Evolutionary conservation across 257 asterid species (phyloP).

Genomic region (Scutellaria galericulata): DNA sequence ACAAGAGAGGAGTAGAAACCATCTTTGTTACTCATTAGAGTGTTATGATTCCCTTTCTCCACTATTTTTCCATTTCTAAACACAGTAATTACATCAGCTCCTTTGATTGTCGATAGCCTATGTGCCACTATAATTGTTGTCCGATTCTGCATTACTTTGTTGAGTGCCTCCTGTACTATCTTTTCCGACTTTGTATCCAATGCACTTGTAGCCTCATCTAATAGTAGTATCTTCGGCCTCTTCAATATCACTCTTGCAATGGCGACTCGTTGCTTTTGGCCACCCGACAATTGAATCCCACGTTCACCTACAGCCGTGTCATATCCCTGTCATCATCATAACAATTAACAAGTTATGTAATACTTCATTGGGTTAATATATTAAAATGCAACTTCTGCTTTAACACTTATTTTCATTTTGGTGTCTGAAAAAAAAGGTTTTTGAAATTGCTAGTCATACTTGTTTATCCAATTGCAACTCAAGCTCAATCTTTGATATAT

Average conservation of each 20-base stretch:
- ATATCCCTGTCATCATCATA: conserved; percentile 50
- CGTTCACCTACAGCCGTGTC: conserved; percentile 69
- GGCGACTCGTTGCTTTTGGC: conserved; percentile 82
- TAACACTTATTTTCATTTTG: background rate
- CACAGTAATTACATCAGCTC: conserved; percentile 64
- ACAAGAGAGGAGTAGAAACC: conserved; percentile 66
- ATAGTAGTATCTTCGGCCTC: conserved; percentile 54
- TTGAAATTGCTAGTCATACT: too few species aligned
- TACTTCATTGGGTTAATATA: too few species aligned
- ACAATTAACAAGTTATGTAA: background rate
- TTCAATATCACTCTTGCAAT: conserved; percentile 70
- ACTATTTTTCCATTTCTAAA: conserved; percentile 61
- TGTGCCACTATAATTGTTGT: conserved; percentile 74
- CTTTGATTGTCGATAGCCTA: conserved; percentile 66
- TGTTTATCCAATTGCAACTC: too few species aligned
- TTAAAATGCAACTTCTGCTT: too few species aligned
- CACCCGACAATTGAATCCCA: conserved; percentile 70
- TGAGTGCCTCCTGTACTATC: conserved; percentile 70
- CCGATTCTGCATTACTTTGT: conserved; percentile 56
- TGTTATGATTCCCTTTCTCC: conserved; percentile 64
- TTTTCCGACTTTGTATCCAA: conserved; percentile 69
- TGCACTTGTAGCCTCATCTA: conserved; percentile 78
- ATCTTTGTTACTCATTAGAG: conserved; percentile 52
- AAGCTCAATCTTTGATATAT: too few species aligned
- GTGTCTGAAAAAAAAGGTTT: background rate